Evolutionary conservation across 116 monocot species (phyloP), one percentile per base, ranked within the genome.

Genomic region (Papilionanthe hybrid): DNA sequence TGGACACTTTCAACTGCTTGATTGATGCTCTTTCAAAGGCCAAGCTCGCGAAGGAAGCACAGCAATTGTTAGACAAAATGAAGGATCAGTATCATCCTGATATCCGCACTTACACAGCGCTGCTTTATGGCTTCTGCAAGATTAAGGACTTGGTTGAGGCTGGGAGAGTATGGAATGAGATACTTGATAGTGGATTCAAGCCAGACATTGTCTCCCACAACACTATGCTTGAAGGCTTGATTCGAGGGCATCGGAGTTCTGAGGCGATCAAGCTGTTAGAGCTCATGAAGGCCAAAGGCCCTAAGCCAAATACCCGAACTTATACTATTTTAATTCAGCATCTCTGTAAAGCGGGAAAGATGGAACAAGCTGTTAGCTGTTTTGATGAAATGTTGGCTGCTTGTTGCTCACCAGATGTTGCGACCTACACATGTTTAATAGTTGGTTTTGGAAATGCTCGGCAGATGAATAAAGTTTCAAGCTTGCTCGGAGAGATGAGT

Each of bases 281-380:
- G 83, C 81, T 97, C 45, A 97, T 97, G 97, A 97, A 97, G 79
- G 86, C 92, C 4, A 97, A 94, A 63, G 97, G 97, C 1, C 97
- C 94, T 3, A 11, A 0, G 0, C 97, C 97, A 7, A 88, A 82
- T 78, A 79, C 78, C 7, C 57, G 89, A 48, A 97, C 91, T 12
- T 94, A 92, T 60, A 91, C 85, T 37, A 83, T 94, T 22, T 53
- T 94, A 79, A 89, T 97, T 25, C 80, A 79, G 15, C 89, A 89
- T 75, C 65, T 92, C 7, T 94, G 94, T 73, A 94, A 94, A 72
- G 85, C 72, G 42, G 88, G 91, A 6, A 94, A 92, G 79, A 92
- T 92, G 92, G 92, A 92, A 15, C 65, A 84, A 42, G 97, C 94
- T 10, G 78, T 90, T 22, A 79, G 55, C 9, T 92, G 86, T 49